Percentiles rank a stretch among this genome's conserved stretches.
Conservation (phyloP, 2,329 filamentous ascomycete species). For the Talaromyces sp. region DNA sequence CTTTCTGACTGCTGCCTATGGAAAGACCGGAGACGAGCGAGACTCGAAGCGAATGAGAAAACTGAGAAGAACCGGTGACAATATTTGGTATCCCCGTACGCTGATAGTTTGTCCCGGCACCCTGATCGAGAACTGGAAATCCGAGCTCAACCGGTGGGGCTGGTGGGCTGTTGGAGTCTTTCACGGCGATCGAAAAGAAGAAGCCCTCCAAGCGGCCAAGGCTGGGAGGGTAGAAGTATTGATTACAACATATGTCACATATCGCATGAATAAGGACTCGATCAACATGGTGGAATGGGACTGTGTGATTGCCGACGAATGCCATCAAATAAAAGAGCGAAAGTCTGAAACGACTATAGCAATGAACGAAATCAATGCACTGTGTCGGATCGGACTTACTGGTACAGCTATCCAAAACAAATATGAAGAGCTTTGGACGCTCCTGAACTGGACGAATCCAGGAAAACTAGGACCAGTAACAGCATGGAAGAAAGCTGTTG, state of each 20-base stretch:
- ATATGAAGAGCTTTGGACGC: conserved; percentile 93
- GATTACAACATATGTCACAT: conserved; percentile 91
- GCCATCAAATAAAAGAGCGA: conserved; percentile 79
- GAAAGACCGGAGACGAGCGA: conserved; percentile 84
- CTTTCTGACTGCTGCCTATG: conserved; percentile 85
- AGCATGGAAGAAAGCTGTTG: conserved; percentile 75
- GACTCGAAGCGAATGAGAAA: conserved; percentile 86
- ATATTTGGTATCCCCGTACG: conserved; percentile 74
- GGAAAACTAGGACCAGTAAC: conserved; percentile 61
- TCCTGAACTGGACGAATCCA: conserved; percentile 94
- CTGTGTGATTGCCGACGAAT: conserved; percentile 90
- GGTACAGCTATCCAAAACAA: conserved; percentile 97
- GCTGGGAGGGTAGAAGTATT: conserved; percentile 80
- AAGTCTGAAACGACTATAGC: conserved; percentile 72
- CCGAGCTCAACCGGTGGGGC: conserved; percentile 82
- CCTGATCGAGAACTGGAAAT: conserved; percentile 85
- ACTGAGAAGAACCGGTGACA: conserved; percentile 56
- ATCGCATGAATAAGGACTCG: conserved; percentile 66
- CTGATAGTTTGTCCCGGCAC: conserved; percentile 86
- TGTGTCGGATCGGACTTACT: conserved; percentile 88
- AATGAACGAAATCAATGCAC: conserved; percentile 83
- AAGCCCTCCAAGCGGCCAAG: conserved; percentile 65
- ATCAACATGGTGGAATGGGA: conserved; percentile 91
- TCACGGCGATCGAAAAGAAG: conserved; percentile 68
- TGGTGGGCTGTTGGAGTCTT: conserved; percentile 89